Evolutionary conservation across 2,329 filamentous ascomycete genomes (phyloP).

Genomic region (Atkinsonella texensis): DNA sequence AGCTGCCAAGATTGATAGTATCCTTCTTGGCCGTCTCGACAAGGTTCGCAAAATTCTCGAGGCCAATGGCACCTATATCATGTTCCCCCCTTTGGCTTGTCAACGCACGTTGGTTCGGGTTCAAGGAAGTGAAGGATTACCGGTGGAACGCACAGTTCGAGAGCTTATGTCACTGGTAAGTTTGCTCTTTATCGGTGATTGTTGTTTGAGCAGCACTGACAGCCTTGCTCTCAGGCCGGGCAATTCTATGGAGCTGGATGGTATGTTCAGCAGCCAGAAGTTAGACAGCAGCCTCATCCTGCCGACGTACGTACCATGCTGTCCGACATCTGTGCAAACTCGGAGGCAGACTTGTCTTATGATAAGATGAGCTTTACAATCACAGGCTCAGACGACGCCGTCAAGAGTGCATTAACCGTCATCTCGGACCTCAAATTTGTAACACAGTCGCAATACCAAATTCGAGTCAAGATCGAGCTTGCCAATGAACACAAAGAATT

Average conservation of each 20-base stretch:
- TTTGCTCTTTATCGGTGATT: slow-evolving; percentile 9
- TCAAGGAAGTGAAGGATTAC: slow-evolving; percentile 84
- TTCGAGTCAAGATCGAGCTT: slow-evolving; percentile 95
- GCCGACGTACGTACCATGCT: slow-evolving; percentile 82
- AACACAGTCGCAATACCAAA: slow-evolving; percentile 76
- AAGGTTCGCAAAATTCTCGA: slow-evolving; percentile 98
- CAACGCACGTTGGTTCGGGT: slow-evolving; percentile 77
- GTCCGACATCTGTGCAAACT: slow-evolving; percentile 90
- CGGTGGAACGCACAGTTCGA: slow-evolving; percentile 87
- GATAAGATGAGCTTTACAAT: slow-evolving; percentile 91
- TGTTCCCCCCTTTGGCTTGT: slow-evolving; percentile 79
- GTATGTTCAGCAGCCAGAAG: slow-evolving; percentile 76
- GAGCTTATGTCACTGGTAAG: slow-evolving; percentile 89
- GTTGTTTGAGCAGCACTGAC: neutral
- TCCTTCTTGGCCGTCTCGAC: slow-evolving; percentile 79
- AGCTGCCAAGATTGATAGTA: slow-evolving; percentile 86
- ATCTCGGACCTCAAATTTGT: slow-evolving; percentile 88
- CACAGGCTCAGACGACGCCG: slow-evolving; percentile 89
- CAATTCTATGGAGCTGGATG: slow-evolving; percentile 97
- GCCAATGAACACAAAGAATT: slow-evolving; percentile 99
- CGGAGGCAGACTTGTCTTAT: slow-evolving; percentile 86
- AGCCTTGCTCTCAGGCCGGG: slow-evolving; percentile 48
- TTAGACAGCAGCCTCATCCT: slow-evolving; percentile 46
- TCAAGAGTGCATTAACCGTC: slow-evolving; percentile 89
- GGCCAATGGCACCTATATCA: slow-evolving; percentile 86